A percentile compares a stretch with the other conserved stretches of the same genome.
These are phyloP conservation scores for Cryphonectria naterciae DNA, from an alignment of 2,329 filamentous ascomycete genomes.

Conservation along the genomic window DNA sequence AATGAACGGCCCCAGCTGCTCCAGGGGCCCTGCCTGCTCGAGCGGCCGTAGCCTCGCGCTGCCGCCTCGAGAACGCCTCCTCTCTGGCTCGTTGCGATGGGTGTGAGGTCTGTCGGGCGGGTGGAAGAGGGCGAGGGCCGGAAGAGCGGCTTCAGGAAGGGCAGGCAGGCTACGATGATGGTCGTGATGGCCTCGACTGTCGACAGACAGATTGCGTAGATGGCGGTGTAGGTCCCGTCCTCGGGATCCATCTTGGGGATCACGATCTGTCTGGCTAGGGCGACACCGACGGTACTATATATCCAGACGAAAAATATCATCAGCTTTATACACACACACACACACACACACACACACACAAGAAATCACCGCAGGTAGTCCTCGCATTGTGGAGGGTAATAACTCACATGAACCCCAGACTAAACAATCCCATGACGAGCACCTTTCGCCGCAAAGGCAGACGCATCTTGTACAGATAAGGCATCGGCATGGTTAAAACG, in stretches of 20 bases:
- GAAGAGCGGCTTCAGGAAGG: background rate
- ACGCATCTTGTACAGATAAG: background rate
- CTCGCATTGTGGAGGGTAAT: background rate
- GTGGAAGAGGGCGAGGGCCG: background rate
- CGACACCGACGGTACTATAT: background rate
- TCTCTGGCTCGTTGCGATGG: background rate
- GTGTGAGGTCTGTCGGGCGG: background rate
- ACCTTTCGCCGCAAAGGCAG: background rate
- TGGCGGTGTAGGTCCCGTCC: background rate
- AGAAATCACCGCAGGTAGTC: background rate
- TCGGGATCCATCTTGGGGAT: background rate
- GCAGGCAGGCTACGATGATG: background rate
- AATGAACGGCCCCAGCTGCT: slow-evolving; percentile 4
- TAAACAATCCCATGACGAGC: background rate
- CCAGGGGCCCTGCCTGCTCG: background rate
- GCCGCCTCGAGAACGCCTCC: background rate
- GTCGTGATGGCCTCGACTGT: background rate
- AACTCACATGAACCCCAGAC: background rate
- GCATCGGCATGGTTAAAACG: background rate
- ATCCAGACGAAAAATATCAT: background rate
- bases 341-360: background rate
- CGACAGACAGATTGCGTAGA: background rate
- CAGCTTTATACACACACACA: background rate
- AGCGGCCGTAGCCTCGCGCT: background rate
- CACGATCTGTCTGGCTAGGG: background rate